Evolutionary conservation across 2,329 filamentous ascomycete species (phyloP).

Genomic region (Botrytis deweyae): DNA sequence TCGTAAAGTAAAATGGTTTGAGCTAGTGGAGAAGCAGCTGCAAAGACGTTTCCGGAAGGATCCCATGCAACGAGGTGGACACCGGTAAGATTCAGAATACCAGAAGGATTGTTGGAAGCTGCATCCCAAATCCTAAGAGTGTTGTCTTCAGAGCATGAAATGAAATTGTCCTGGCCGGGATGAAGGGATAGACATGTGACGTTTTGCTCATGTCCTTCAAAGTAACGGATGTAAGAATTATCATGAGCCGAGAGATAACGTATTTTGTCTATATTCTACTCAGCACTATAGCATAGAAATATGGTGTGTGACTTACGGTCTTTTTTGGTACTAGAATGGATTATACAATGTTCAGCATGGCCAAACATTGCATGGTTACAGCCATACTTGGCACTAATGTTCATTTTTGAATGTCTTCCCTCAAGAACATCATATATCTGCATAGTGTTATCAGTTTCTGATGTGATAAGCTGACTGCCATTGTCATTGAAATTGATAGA

Average conservation of each 20-base stretch:
- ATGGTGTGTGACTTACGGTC: conserved; percentile 59
- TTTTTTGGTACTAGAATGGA: conserved; percentile 94
- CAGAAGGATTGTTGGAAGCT: conserved; percentile 74
- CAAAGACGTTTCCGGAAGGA: conserved; percentile 87
- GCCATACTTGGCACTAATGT: conserved; percentile 95
- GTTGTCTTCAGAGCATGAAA: conserved; percentile 88
- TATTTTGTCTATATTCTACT: conserved; percentile 63
- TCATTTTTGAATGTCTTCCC: conserved; percentile 81
- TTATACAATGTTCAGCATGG: conserved; percentile 79
- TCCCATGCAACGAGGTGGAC: conserved; percentile 88
- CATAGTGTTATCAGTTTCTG: conserved; percentile 90
- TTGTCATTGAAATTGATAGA: conserved; percentile 97
- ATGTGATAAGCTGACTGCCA: conserved; percentile 87
- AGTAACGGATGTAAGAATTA: conserved; percentile 95
- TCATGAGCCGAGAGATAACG: conserved; percentile 89
- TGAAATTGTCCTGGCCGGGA: conserved; percentile 84
- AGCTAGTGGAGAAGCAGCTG: conserved; percentile 77
- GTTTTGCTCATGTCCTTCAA: conserved; percentile 80
- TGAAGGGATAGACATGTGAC: conserved; percentile 85
- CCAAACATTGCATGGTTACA: conserved; percentile 93
- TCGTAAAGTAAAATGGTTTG: conserved; percentile 88
- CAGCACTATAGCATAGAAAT: background rate
- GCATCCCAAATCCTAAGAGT: conserved; percentile 86
- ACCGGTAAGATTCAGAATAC: conserved; percentile 74
- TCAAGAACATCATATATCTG: conserved; percentile 94